Conservation (phyloP, 78 protist species). For the Dictyostelium citrinum region DNA sequence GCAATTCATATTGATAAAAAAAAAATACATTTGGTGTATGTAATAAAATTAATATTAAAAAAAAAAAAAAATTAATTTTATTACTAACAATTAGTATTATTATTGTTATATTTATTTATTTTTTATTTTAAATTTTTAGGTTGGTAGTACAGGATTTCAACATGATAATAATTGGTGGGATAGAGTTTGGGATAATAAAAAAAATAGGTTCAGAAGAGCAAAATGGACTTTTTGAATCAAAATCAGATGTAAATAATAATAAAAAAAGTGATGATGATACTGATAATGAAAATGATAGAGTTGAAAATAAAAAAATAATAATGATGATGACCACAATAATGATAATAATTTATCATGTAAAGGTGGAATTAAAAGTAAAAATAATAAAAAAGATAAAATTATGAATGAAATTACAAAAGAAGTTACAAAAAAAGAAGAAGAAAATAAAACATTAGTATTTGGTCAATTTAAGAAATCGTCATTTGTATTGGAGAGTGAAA, state of each 20-base stretch:
- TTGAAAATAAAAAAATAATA: not conserved
- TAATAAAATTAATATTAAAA: not conserved
- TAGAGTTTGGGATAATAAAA: constrained; percentile 15
- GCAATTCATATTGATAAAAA: constrained; percentile 62
- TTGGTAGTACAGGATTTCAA: constrained; percentile 22
- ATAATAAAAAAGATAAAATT: not conserved
- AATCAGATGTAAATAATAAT: not conserved
- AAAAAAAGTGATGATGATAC: not conserved
- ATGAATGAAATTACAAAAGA: not conserved
- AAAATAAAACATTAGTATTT: not conserved
- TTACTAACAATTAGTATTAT: not conserved
- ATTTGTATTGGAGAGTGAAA: not conserved
- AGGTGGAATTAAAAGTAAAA: not conserved
- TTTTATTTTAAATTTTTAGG: not conserved
- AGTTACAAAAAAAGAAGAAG: not conserved
- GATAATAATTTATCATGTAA: not conserved
- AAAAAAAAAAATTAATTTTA: not conserved
- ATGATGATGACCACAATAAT: not conserved
- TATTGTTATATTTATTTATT: not conserved
- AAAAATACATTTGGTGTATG: constrained; percentile 75
- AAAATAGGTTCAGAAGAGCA: constrained; percentile 15
- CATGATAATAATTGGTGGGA: constrained; percentile 76
- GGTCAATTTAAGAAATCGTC: constrained; percentile 7
- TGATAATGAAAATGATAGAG: not conserved
- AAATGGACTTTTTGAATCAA: constrained; percentile 35